Percentiles rank a stretch among this genome's conserved stretches.
phyloP scores from a whole-genome alignment of 2,329 filamentous ascomycete genomes.

The Fusarium virguliforme region DNA sequence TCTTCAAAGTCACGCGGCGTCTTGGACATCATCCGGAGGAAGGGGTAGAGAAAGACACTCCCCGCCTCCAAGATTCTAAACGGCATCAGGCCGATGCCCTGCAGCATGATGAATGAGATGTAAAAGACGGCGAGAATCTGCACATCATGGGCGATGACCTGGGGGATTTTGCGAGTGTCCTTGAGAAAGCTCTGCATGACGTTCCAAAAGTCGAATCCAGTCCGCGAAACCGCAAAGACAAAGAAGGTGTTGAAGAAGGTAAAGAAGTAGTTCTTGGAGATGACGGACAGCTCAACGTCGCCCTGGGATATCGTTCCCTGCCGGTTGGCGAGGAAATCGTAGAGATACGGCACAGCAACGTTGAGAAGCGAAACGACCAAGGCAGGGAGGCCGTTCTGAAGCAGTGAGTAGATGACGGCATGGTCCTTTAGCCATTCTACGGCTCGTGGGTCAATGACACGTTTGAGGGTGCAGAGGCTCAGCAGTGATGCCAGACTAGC shows the following conservation, averaged over 20 bases:
- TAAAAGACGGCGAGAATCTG: conserved; percentile 87
- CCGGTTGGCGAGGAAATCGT: conserved; percentile 90
- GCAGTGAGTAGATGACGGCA: conserved; percentile 79
- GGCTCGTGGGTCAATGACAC: conserved; percentile 59
- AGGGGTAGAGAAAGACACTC: conserved; percentile 85
- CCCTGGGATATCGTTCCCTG: conserved; percentile 97
- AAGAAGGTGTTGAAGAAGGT: conserved; percentile 99
- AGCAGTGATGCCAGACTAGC: conserved; percentile 84
- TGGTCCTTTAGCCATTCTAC: conserved; percentile 73
- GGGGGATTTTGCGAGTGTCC: conserved; percentile 85
- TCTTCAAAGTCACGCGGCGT: conserved; percentile 93
- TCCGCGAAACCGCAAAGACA: conserved; percentile 90
- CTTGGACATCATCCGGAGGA: conserved; percentile 82
- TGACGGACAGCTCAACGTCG: conserved; percentile 93
- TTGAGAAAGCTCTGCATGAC: conserved; percentile 81
- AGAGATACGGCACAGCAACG: conserved; percentile 91
- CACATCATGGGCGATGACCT: conserved; percentile 82
- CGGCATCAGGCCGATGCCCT: conserved; percentile 93
- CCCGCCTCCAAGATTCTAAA: conserved; percentile 94
- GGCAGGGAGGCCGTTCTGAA: conserved; percentile 91
- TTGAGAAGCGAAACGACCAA: conserved; percentile 89
- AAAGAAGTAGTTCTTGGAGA: conserved; percentile 99
- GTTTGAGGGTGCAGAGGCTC: conserved; percentile 84
- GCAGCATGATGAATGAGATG: conserved; percentile 92
- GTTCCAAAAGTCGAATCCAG: conserved; percentile 82